Conservation (phyloP, 345 rosid genomes). For the Excoecaria cochinchinensis region DNA sequence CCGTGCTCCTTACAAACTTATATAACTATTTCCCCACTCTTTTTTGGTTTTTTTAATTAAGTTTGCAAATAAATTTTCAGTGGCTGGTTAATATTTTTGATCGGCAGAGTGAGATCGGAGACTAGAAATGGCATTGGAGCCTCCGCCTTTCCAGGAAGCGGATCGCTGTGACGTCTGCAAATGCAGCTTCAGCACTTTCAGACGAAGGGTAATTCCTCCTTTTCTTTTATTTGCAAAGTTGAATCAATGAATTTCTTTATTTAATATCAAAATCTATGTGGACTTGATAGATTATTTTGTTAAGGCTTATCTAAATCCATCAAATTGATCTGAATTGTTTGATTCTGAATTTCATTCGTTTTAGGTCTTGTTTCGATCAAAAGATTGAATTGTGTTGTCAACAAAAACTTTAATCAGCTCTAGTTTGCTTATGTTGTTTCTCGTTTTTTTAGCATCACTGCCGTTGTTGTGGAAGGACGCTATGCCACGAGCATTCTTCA, state of each 20-base stretch:
- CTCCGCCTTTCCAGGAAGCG: conserved; percentile 70
- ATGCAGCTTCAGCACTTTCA: conserved; percentile 76
- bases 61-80: background rate
- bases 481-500: conserved; percentile 74
- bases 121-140: conserved; percentile 49
- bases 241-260: background rate
- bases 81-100: background rate
- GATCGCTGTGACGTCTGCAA: conserved; percentile 71
- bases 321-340: background rate
- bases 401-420: too few species aligned
- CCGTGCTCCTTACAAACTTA: too few species aligned
- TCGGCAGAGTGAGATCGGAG: conserved; percentile 8
- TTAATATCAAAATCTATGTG: background rate
- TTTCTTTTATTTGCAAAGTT: background rate
- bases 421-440: background rate
- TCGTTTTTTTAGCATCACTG: conserved; percentile 69
- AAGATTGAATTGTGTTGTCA: background rate
- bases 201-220: conserved; percentile 52
- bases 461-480: conserved; percentile 68
- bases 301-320: background rate
- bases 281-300: background rate
- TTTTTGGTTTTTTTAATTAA: too few species aligned
- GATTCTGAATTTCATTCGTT: background rate
- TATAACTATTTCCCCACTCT: background rate
- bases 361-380: background rate